phyloP scores from a whole-genome alignment of 1,284 basidiomycete species.

The Fistulina hepatica region DNA sequence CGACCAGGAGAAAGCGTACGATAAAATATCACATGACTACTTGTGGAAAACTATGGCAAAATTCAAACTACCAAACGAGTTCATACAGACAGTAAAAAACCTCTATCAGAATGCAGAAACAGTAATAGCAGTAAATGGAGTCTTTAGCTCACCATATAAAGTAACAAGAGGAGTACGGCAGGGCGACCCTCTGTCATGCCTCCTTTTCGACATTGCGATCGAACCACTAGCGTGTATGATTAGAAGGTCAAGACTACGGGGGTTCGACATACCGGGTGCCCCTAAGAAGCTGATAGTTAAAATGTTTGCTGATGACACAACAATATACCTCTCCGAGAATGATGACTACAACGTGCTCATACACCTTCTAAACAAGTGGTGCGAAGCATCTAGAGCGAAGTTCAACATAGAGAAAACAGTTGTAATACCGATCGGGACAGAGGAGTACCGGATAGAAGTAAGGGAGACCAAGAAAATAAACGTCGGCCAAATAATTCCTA shows the following conservation, averaged over 20 bases:
- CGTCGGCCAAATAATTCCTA: slow-evolving; percentile 7
- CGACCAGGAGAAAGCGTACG: slow-evolving; percentile 9
- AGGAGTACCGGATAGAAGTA: background rate
- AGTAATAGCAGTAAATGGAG: slow-evolving; percentile 5
- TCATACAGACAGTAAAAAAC: slow-evolving; percentile 1
- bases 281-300: slow-evolving; percentile 8
- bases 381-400: slow-evolving; percentile 12
- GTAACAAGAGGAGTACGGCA: slow-evolving; percentile 5
- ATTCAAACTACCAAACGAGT: slow-evolving; percentile 2
- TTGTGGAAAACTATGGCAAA: slow-evolving; percentile 3
- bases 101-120: slow-evolving; percentile 7
- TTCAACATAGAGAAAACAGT: slow-evolving; percentile 15
- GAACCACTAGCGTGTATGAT: slow-evolving; percentile 9
- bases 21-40: slow-evolving; percentile 5
- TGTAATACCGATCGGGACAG: slow-evolving; percentile 9
- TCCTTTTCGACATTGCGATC: slow-evolving; percentile 5
- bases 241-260: slow-evolving; percentile 12
- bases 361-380: slow-evolving; percentile 13
- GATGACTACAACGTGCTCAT: slow-evolving; percentile 10
- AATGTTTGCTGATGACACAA: slow-evolving; percentile 12
- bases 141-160: slow-evolving; percentile 4
- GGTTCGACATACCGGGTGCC: slow-evolving; percentile 13
- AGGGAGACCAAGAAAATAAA: background rate
- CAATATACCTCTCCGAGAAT: slow-evolving; percentile 4
- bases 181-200: slow-evolving; percentile 9